Evolutionary conservation across 176 grass and related monocot species (phyloP).

Genomic region (Ensete glaucum): DNA sequence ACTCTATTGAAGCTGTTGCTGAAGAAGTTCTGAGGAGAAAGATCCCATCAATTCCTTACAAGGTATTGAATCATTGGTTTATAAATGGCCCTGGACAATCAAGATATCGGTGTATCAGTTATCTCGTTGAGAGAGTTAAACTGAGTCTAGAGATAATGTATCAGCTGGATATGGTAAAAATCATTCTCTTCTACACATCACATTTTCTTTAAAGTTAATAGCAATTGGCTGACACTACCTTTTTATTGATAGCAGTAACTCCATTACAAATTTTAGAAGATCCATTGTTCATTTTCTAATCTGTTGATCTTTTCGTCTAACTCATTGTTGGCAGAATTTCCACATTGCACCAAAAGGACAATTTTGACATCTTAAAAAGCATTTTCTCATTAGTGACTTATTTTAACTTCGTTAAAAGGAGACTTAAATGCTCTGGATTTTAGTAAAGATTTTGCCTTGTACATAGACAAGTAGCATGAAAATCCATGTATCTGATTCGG

Average conservation of each 20-base stretch:
- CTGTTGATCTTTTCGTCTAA: not conserved
- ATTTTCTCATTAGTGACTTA: too few species aligned
- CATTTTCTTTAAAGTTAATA: slow-evolving; percentile 6
- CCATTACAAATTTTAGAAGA: not conserved
- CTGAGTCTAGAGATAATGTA: slow-evolving; percentile 84
- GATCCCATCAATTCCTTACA: slow-evolving; percentile 62
- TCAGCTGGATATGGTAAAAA: slow-evolving; percentile 78
- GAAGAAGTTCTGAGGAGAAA: slow-evolving; percentile 87
- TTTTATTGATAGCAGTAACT: not conserved
- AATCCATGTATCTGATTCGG: too few species aligned
- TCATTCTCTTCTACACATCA: slow-evolving; percentile 19
- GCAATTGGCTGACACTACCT: not conserved
- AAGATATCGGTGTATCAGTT: slow-evolving; percentile 64
- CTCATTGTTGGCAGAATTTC: too few species aligned
- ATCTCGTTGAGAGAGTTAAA: slow-evolving; percentile 45
- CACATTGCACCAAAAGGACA: too few species aligned
- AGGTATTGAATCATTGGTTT: slow-evolving; percentile 81
- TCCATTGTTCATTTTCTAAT: not conserved
- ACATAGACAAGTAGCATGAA: too few species aligned
- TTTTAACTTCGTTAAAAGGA: too few species aligned
- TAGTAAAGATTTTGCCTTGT: too few species aligned
- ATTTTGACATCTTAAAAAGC: too few species aligned
- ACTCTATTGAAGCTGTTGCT: slow-evolving; percentile 71
- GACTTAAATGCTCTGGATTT: too few species aligned
- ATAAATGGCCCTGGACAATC: slow-evolving; percentile 49